Base-by-base conservation (phyloP, 1,139 yeast genomes). In the Casaregolazyma lundiana region DNA sequence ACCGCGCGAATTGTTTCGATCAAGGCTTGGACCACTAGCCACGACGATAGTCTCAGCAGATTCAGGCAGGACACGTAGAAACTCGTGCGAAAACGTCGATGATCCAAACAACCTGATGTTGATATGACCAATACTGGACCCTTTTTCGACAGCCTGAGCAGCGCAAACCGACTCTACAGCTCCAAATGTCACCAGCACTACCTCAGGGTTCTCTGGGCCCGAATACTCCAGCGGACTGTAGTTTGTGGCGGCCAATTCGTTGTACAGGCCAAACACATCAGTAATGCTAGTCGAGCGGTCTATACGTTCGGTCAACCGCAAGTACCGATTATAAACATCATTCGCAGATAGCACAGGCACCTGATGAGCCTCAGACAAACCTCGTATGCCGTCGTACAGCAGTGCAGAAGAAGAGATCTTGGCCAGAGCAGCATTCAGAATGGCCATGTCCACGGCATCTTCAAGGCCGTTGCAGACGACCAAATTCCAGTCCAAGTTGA, bases 121-220 rank as follows among this genome's bases (percentile, higher is more conserved):
- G 49, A 90, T 66, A 44, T 83, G 76, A 51, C 94, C 97, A 41
- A 78, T 72, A 21, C 69, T 70, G 18, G 64, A 54, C 41, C 65
- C 63, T 9, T 66, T 55, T 16, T 61, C 54, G 26, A 81, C 68
- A 30, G 77, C 71, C 39, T 70, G 66, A 38, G 75, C 58, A 37
- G 86, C 73, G 52, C 80, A 68, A 42, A 77, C 72, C 15, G 83
- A 68, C 61, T 83, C 92, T 40, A 78, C 69, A 17, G 94, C 74
- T 22, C 96, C 96, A 59, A 84, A 81, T 35, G 81, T 74, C 24
- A 89, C 92, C 62, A 86, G 79, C 13, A 90, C 87, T 26, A 83
- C 77, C 41, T 77, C 77, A 6, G 96, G 82, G 48, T 70, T 65
- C 8, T 66, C 62, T 48, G 72, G 69, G 47, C 96, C 96, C 50